A percentile compares a stretch with the other conserved stretches of the same genome.
These are phyloP conservation scores for Thermoascus crustaceus DNA, from an alignment of 2,329 filamentous ascomycete genomes.

Conservation along the genomic window DNA sequence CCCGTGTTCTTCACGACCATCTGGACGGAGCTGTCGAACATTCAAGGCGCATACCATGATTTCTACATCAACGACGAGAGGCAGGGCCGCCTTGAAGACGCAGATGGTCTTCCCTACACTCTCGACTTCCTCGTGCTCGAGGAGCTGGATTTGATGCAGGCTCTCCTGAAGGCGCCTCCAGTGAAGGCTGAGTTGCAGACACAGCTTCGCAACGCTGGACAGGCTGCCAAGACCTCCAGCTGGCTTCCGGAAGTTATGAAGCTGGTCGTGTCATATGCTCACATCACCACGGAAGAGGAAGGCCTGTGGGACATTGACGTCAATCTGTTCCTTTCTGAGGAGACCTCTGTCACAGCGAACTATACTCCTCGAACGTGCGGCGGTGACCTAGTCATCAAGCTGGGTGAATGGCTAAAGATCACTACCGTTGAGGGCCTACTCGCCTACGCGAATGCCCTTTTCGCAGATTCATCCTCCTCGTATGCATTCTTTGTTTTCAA, in stretches of 20 bases:
- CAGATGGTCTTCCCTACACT: slow-evolving; percentile 86
- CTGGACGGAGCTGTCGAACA: slow-evolving; percentile 74
- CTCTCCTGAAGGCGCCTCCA: slow-evolving; percentile 76
- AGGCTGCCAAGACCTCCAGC: slow-evolving; percentile 54
- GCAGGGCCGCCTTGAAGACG: slow-evolving; percentile 81
- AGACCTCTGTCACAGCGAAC: slow-evolving; percentile 88
- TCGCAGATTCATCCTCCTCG: slow-evolving; percentile 42
- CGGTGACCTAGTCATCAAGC: slow-evolving; percentile 83
- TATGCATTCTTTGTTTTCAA: slow-evolving; percentile 15
- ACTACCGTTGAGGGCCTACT: slow-evolving; percentile 72
- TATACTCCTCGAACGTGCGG: slow-evolving; percentile 92
- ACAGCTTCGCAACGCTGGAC: slow-evolving; percentile 57
- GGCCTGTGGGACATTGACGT: slow-evolving; percentile 95
- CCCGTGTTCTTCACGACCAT: slow-evolving; percentile 74
- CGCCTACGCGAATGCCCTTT: slow-evolving; percentile 65
- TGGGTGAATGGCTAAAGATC: slow-evolving; percentile 78
- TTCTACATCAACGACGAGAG: slow-evolving; percentile 81
- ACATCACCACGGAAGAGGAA: slow-evolving; percentile 87
- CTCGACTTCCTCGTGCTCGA: slow-evolving; percentile 89
- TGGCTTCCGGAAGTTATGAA: slow-evolving; percentile 88
- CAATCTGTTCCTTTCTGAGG: slow-evolving; percentile 89
- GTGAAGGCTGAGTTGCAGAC: slow-evolving; percentile 83
- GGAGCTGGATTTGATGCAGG: slow-evolving; percentile 89
- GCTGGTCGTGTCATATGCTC: slow-evolving; percentile 73
- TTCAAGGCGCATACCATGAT: slow-evolving; percentile 65